Percentiles rank a stretch among this genome's conserved stretches.
phyloP scores from a whole-genome alignment of 169 alveolate species.

The Perkinsus chesapeaki region DNA sequence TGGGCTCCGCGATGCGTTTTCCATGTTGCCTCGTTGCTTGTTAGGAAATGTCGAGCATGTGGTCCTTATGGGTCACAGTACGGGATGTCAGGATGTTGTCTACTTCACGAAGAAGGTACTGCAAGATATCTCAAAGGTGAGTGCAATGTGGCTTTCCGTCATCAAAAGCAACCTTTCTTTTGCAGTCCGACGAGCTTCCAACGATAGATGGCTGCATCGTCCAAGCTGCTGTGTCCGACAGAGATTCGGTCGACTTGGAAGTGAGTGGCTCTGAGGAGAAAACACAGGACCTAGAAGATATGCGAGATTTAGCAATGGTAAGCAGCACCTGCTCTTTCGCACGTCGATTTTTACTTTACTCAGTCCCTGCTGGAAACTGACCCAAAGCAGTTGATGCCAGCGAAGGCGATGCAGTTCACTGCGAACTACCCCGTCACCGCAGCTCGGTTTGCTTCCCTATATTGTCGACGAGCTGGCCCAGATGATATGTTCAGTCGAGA shows the following conservation, averaged over 20 bases:
- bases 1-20: neutral
- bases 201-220: neutral
- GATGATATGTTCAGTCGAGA: neutral
- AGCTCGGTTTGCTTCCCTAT: neutral
- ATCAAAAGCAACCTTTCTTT: neutral
- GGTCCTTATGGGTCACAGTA: neutral
- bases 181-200: neutral
- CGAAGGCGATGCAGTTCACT: neutral
- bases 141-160: neutral
- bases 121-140: neutral
- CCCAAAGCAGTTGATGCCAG: neutral
- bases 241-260: neutral
- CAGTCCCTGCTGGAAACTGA: neutral
- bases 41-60: neutral
- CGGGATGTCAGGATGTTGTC: neutral
- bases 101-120: neutral
- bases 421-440: neutral
- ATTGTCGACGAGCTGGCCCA: neutral
- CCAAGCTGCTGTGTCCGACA: neutral
- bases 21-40: neutral
- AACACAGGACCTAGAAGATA: neutral
- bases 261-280: neutral
- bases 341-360: neutral
- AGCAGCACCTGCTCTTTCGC: neutral
- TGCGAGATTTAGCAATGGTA: neutral